phyloP scores from a whole-genome alignment of 768 basidiomycete genomes.

The Podaxis sp. region DNA sequence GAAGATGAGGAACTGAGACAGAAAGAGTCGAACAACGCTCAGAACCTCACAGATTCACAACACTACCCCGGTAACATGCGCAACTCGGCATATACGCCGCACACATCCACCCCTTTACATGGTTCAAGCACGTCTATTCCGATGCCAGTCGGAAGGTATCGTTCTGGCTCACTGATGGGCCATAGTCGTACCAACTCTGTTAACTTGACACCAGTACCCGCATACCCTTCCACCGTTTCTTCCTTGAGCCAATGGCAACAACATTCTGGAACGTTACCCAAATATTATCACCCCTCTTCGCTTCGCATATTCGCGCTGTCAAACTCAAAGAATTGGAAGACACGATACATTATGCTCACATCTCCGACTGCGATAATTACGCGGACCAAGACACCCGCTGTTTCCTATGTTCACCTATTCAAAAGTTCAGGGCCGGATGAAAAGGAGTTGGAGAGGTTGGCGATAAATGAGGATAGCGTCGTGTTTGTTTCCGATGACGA shows the following conservation, averaged over 20 bases:
- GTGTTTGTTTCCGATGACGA: constrained; percentile 70
- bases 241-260: constrained; percentile 52
- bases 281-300: constrained; percentile 66
- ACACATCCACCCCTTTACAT: constrained; percentile 22
- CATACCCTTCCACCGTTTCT: constrained; percentile 59
- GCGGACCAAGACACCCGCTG: constrained; percentile 33
- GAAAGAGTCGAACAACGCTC: constrained; percentile 2
- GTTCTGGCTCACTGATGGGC: constrained; percentile 36
- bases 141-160: constrained; percentile 26
- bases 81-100: constrained; percentile 21
- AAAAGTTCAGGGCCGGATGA: constrained; percentile 59
- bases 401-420: constrained; percentile 73
- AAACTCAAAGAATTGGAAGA: constrained; percentile 61
- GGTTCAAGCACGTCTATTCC: constrained; percentile 32
- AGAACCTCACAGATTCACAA: constrained; percentile 12
- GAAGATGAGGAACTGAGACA: constrained; percentile 18
- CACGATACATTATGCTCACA: constrained; percentile 59
- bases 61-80: constrained; percentile 18
- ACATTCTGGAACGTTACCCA: constrained; percentile 54
- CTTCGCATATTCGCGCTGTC: constrained; percentile 71
- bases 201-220: constrained; percentile 41
- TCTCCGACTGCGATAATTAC: constrained; percentile 40
- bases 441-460: constrained; percentile 69
- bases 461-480: constrained; percentile 74
- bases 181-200: constrained; percentile 39